These are phyloP conservation scores for Fusarium coffeatum DNA, from an alignment of 2,329 filamentous ascomycete species.

Conservation along the genomic window DNA sequence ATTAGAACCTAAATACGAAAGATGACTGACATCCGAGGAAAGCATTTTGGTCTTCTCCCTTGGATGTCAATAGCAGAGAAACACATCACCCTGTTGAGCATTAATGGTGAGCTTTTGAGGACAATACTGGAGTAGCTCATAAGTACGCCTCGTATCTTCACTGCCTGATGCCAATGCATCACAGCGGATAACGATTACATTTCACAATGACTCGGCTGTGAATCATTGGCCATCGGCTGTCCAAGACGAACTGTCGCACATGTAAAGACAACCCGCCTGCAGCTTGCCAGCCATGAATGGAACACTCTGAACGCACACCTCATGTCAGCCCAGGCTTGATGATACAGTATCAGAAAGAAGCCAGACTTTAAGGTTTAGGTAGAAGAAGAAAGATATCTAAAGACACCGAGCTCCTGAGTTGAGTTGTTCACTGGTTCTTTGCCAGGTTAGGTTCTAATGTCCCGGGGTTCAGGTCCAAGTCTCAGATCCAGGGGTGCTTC, in stretches of 20 bases:
- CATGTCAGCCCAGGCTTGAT: not conserved
- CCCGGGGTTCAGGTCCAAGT: constrained; percentile 8
- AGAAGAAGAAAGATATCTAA: not conserved
- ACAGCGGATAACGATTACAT: constrained; percentile 2
- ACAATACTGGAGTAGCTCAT: not conserved
- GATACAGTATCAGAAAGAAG: not conserved
- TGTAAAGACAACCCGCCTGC: constrained; percentile 10
- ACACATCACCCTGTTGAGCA: not conserved
- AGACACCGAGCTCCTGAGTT: not conserved
- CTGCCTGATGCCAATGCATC: constrained; percentile 6
- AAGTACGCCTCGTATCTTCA: constrained; percentile 6
- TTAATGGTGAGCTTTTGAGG: not conserved
- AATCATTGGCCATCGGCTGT: constrained; percentile 16
- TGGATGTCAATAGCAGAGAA: not conserved
- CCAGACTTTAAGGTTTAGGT: not conserved
- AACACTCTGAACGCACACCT: not conserved
- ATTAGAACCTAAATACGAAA: not conserved
- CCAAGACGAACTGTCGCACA: constrained; percentile 5
- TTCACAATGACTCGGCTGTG: not conserved
- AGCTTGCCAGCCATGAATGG: not conserved
- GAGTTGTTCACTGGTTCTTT: not conserved
- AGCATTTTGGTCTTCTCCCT: not conserved
- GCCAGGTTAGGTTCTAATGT: not conserved
- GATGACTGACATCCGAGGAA: not conserved
- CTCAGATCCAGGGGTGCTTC: constrained; percentile 28